A percentile compares a stretch with the other conserved stretches of the same genome.
phyloP scores from a whole-genome alignment of 495 filamentous ascomycete species.

The Rostrohypoxylon terebratum region DNA sequence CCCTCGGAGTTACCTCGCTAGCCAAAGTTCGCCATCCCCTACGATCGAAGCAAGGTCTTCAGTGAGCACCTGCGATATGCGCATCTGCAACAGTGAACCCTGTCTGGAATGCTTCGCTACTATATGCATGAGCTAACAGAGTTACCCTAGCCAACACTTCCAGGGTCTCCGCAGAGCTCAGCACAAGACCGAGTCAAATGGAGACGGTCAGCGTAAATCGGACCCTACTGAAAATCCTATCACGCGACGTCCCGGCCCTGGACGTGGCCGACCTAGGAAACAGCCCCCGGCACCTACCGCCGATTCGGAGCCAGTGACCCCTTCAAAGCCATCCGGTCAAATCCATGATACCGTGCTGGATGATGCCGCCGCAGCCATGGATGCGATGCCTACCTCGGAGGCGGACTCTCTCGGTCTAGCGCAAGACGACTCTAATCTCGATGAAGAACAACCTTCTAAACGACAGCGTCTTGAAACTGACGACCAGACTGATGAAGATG shows the following conservation, averaged over 20 bases:
- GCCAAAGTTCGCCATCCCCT: background rate
- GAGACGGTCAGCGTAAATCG: slow-evolving; percentile 46
- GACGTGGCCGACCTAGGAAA: slow-evolving; percentile 61
- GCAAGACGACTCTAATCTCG: slow-evolving; percentile 38
- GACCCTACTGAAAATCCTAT: slow-evolving; percentile 63
- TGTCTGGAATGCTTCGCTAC: background rate
- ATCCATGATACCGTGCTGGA: slow-evolving; percentile 25
- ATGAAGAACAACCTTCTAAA: slow-evolving; percentile 53
- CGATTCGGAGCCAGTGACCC: slow-evolving; percentile 15
- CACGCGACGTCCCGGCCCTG: slow-evolving; percentile 62
- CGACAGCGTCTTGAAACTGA: slow-evolving; percentile 54
- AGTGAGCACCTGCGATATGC: background rate
- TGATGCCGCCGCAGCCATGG: slow-evolving; percentile 25
- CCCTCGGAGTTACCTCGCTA: slow-evolving; percentile 21
- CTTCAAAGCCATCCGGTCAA: slow-evolving; percentile 12
- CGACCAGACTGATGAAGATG: slow-evolving; percentile 51
- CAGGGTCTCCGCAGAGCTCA: slow-evolving; percentile 62
- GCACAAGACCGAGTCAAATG: slow-evolving; percentile 56
- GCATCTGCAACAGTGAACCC: background rate
- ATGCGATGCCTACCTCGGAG: slow-evolving; percentile 29
- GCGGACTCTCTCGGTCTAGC: slow-evolving; percentile 38
- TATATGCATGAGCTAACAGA: slow-evolving; percentile 32
- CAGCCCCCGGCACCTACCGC: slow-evolving; percentile 32
- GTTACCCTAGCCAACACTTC: slow-evolving; percentile 59
- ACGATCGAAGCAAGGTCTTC: slow-evolving; percentile 19